These are phyloP conservation scores for Lachancea fermentati DNA, from an alignment of 805 yeast species.

Conservation along the genomic window DNA sequence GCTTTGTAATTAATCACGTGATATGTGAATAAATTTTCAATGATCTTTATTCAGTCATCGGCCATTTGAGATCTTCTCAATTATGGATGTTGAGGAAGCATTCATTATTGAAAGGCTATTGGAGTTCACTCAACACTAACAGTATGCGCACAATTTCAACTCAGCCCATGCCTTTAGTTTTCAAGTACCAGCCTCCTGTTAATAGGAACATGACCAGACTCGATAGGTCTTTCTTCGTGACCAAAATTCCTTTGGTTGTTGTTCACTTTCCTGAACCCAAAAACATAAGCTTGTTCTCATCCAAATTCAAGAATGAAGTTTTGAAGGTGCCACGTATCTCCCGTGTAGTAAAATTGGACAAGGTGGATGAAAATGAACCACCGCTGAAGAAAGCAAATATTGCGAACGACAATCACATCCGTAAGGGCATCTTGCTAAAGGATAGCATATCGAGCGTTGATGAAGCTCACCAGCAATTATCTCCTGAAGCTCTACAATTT, in stretches of 20 bases:
- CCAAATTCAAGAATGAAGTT: constrained; percentile 51
- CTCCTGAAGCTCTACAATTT: constrained; percentile 39
- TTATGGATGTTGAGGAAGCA: too few species aligned
- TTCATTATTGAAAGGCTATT: too few species aligned
- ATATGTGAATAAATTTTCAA: not conserved
- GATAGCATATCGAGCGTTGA: constrained; percentile 41
- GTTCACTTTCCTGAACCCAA: constrained; percentile 67
- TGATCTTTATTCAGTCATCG: not conserved
- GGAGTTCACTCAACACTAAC: too few species aligned
- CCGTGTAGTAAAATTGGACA: constrained; percentile 49
- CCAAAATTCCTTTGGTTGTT: constrained; percentile 54
- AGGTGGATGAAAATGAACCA: constrained; percentile 12
- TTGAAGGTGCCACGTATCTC: constrained; percentile 65
- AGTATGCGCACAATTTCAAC: not conserved
- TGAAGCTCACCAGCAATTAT: constrained; percentile 36
- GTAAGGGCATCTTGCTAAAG: constrained; percentile 48
- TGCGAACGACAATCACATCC: constrained; percentile 27
- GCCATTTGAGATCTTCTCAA: too few species aligned
- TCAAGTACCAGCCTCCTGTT: constrained; percentile 53
- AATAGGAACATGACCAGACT: constrained; percentile 58
- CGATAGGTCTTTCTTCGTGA: constrained; percentile 60
- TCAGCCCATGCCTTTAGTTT: constrained; percentile 1
- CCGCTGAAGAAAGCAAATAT: constrained; percentile 13
- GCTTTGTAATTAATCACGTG: not conserved
- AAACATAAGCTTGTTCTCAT: constrained; percentile 56